These are phyloP conservation scores for Wallacemonas sp. DNA, from an alignment of 208 protist species.

Conservation along the genomic window DNA sequence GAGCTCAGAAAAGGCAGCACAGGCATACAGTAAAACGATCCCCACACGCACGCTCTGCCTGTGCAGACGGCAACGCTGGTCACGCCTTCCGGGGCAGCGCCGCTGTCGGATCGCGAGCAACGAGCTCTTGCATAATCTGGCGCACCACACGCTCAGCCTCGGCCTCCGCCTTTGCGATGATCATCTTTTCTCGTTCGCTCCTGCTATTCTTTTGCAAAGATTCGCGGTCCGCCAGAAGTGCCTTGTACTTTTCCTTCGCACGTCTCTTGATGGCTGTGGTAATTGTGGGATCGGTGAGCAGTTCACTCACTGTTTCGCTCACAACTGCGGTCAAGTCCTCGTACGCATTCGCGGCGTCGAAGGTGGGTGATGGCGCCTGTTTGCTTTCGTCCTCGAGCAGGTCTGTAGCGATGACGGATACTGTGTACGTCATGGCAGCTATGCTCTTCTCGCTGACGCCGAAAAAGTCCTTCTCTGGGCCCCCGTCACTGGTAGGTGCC, in stretches of 20 bases:
- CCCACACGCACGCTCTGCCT: no score
- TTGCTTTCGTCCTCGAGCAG: constrained; percentile 30
- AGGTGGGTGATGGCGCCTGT: background rate
- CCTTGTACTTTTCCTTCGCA: constrained; percentile 43
- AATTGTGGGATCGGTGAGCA: constrained; percentile 62
- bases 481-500: no score
- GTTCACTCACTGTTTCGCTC: constrained; percentile 54
- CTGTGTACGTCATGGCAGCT: constrained; percentile 45
- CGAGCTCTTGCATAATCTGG: constrained; percentile 77
- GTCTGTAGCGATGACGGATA: constrained; percentile 53
- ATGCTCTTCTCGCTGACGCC: constrained; percentile 34
- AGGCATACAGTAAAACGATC: background rate
- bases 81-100: background rate
- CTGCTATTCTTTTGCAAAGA: constrained; percentile 17
- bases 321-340: constrained; percentile 43
- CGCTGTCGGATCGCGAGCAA: constrained; percentile 26
- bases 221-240: constrained; percentile 23
- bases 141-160: constrained; percentile 76
- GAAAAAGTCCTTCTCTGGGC: constrained; percentile 26
- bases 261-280: constrained; percentile 66
- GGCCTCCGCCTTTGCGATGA: constrained; percentile 70
- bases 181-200: constrained; percentile 46
- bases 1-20: no score
- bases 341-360: constrained; percentile 30
- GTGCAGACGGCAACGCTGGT: no score